Percentiles rank a stretch among this genome's conserved stretches.
These are phyloP conservation scores for Solanum gandarillasii DNA, from an alignment of 257 asterid species.

Conservation along the genomic window DNA sequence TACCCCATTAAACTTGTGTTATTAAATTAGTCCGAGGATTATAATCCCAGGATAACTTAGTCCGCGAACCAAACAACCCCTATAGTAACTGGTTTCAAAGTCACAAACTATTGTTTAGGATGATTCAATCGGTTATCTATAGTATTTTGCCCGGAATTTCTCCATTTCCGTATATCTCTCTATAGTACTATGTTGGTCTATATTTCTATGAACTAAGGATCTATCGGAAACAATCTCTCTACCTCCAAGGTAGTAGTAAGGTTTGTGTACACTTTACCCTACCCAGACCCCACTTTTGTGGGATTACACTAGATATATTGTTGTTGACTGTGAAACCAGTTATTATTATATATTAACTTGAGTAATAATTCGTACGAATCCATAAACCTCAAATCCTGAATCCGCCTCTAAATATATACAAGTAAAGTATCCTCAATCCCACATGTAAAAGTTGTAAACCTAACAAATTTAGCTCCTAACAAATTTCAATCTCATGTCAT, in stretches of 20 bases:
- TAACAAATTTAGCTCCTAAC: not conserved
- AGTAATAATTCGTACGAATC: not conserved
- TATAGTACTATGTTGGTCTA: fast-evolving
- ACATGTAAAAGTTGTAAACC: not conserved
- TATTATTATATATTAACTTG: not conserved
- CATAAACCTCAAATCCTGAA: not conserved
- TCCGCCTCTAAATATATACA: not conserved
- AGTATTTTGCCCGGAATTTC: not conserved
- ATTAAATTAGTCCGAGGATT: not conserved
- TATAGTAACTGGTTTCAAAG: not conserved
- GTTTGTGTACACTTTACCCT: too few species aligned
- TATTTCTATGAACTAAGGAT: not conserved
- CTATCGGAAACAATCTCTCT: not conserved
- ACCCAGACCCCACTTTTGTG: not conserved
- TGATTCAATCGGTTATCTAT: not conserved
- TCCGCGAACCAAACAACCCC: not conserved
- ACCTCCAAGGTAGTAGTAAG: too few species aligned
- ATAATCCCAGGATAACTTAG: not conserved
- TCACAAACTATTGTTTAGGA: not conserved
- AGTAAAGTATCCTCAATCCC: not conserved
- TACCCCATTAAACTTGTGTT: not conserved
- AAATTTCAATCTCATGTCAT: not conserved
- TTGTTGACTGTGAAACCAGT: not conserved
- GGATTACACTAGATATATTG: not conserved
- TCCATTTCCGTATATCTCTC: not conserved